Percentiles rank a stretch among this genome's conserved stretches.
These are phyloP conservation scores for Hordeum marinum DNA, from an alignment of 176 grass and related monocot genomes.

Conservation along the genomic window DNA sequence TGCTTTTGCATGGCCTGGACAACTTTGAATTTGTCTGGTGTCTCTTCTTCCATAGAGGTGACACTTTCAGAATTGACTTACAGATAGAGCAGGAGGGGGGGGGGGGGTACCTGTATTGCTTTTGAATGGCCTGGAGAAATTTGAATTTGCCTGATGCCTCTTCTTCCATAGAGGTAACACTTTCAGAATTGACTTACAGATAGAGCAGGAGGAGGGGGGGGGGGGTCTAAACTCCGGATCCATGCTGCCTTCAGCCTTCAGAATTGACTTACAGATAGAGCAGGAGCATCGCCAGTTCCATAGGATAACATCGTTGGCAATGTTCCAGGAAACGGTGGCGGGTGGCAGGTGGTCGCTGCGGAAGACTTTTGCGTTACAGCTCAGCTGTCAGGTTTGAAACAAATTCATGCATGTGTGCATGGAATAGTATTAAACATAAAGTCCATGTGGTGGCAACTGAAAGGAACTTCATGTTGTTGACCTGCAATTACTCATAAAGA, in stretches of 20 bases:
- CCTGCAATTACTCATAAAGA: not conserved
- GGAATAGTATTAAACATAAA: not conserved
- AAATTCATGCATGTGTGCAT: not conserved
- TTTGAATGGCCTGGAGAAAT: too few relatives aligned
- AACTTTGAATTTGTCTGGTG: not conserved
- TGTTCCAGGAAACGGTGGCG: not conserved
- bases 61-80: not conserved
- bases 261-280: not conserved
- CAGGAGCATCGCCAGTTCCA: not conserved
- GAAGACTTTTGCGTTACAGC: not conserved
- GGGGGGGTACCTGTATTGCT: too few relatives aligned
- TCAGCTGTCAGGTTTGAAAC: not conserved
- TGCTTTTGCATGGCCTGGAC: not conserved
- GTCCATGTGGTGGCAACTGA: not conserved
- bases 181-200: too few relatives aligned
- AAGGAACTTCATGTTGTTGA: not conserved
- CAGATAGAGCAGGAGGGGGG: too few relatives aligned
- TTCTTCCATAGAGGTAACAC: too few relatives aligned
- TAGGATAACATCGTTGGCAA: not conserved
- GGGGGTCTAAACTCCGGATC: too few relatives aligned
- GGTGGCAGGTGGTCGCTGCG: not conserved
- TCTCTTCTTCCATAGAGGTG: not conserved
- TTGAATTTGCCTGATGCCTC: too few relatives aligned
- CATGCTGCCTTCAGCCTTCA: not conserved
- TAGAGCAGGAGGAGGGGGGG: too few relatives aligned